A percentile compares a stretch with the other conserved stretches of the same genome.
These are phyloP conservation scores for Chrysanthemum lavandulifolium DNA, from an alignment of 129 eudicot genomes.

Conservation along the genomic window DNA sequence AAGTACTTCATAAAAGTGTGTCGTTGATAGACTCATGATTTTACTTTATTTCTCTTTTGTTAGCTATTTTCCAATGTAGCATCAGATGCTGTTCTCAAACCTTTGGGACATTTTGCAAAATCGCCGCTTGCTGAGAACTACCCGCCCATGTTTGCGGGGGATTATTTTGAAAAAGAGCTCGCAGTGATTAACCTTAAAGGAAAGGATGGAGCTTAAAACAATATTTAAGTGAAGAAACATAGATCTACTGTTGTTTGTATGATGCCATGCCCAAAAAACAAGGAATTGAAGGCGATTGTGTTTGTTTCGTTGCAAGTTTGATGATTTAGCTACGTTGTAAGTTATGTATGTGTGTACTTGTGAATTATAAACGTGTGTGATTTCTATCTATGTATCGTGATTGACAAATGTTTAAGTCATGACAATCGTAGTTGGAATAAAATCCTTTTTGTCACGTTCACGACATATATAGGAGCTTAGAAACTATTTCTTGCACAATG, in stretches of 20 bases:
- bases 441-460: too few relatives aligned
- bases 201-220: conserved; percentile 34
- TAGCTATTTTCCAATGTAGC: conserved; percentile 83
- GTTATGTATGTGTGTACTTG: conserved; percentile 1
- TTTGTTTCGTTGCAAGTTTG: conserved; percentile 2
- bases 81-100: conserved; percentile 73
- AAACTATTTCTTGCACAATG: too few relatives aligned
- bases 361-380: conserved; percentile 3
- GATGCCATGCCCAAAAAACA: too few relatives aligned
- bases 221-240: neutral
- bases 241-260: neutral
- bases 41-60: neutral
- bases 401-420: neutral
- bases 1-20: too few relatives aligned
- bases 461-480: too few relatives aligned
- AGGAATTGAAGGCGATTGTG: too few relatives aligned
- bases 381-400: conserved; percentile 9
- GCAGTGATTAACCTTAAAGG: conserved; percentile 86
- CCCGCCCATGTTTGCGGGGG: conserved; percentile 70
- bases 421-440: neutral
- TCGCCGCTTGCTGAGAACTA: conserved; percentile 59
- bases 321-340: neutral
- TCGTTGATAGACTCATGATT: neutral
- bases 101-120: conserved; percentile 75
- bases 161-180: conserved; percentile 83